Conservation (phyloP, 176 grass and related monocot genomes). For the Aegilops speltoides region DNA sequence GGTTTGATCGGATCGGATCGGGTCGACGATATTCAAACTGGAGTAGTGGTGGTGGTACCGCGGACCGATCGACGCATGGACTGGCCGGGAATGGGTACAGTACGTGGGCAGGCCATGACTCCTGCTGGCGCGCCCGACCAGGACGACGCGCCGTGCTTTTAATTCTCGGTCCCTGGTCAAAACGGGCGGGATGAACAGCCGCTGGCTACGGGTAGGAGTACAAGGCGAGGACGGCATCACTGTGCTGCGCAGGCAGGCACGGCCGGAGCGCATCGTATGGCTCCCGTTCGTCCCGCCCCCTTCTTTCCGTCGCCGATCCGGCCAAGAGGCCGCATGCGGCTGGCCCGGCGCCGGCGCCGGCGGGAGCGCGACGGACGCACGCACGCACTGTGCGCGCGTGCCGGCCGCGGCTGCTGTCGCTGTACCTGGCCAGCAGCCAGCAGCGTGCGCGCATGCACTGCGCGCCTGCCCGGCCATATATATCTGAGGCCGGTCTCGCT, state of each 20-base stretch:
- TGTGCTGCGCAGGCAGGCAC: not conserved
- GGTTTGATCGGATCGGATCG: too few relatives aligned
- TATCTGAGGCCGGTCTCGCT: not conserved
- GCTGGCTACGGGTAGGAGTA: not conserved
- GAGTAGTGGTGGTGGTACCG: not conserved
- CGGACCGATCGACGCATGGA: not conserved
- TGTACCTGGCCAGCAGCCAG: not conserved
- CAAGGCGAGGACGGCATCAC: not conserved
- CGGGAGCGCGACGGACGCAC: not conserved
- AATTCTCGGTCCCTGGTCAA: slow-evolving; percentile 19
- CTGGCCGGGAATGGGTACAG: not conserved
- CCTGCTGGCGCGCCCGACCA: not conserved
- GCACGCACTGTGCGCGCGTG: not conserved
- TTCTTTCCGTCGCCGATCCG: not conserved
- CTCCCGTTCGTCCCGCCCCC: not conserved
- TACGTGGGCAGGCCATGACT: not conserved
- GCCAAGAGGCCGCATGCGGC: not conserved
- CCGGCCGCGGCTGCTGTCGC: not conserved
- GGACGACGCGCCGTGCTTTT: slow-evolving; percentile 10
- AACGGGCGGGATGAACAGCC: slow-evolving; percentile 16
- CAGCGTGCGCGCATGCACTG: not conserved
- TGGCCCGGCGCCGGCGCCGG: slow-evolving; percentile 36
- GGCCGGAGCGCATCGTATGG: too few relatives aligned
- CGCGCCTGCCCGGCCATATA: not conserved
- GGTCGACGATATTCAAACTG: too few relatives aligned